Conservation (phyloP, 768 basidiomycete genomes). For the Lentinus tigrinus region DNA sequence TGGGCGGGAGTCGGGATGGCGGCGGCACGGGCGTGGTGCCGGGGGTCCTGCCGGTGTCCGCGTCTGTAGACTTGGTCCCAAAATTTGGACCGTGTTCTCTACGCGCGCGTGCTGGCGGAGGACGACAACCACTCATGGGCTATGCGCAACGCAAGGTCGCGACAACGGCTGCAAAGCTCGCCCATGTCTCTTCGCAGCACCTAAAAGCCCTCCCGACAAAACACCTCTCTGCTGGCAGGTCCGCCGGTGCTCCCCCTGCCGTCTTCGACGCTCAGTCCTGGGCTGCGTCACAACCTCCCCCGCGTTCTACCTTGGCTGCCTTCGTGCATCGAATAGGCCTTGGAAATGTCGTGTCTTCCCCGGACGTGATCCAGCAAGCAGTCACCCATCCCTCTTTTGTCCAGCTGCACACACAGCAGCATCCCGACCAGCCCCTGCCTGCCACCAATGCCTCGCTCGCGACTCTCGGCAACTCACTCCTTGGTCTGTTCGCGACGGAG, state of each 20-base stretch:
- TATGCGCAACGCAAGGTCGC: conserved; percentile 57
- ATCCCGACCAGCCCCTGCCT: conserved; percentile 53
- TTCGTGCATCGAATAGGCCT: conserved; percentile 79
- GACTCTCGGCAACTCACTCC: conserved; percentile 78
- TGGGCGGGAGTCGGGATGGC: no score
- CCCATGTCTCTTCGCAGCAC: conserved; percentile 55
- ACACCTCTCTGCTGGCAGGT: conserved; percentile 34
- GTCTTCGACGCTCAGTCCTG: conserved; percentile 66
- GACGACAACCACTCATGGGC: conserved; percentile 43
- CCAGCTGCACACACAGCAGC: conserved; percentile 51
- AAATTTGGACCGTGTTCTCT: conserved; percentile 11
- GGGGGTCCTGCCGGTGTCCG: conserved; percentile 14
- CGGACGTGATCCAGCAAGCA: conserved; percentile 63
- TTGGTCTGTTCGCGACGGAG: conserved; percentile 90
- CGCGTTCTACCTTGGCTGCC: conserved; percentile 67
- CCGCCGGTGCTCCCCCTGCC: conserved; percentile 13
- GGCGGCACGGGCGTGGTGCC: not conserved
- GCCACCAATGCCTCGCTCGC: conserved; percentile 75
- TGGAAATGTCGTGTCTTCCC: conserved; percentile 48
- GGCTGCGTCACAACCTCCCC: conserved; percentile 71
- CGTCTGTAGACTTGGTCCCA: conserved; percentile 8
- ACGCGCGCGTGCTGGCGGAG: conserved; percentile 22
- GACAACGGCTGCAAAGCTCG: conserved; percentile 45
- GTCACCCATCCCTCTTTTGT: conserved; percentile 80
- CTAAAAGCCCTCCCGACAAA: conserved; percentile 61